phyloP scores from a whole-genome alignment of 371 early-diverging fungal species.

The Sanchytrium tribonematis region DNA sequence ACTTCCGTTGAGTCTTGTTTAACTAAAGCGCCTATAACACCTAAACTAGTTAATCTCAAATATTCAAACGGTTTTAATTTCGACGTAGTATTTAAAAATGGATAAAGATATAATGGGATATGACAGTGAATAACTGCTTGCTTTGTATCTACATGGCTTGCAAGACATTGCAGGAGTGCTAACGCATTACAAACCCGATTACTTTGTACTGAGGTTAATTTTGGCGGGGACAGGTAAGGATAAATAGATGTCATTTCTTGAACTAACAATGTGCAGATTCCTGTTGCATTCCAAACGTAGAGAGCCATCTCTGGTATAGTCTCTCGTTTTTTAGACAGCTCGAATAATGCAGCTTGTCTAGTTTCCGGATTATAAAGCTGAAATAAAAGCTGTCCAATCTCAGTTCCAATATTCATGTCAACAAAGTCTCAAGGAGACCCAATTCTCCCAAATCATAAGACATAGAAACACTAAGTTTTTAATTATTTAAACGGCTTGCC shows the following conservation, averaged over 20 bases:
- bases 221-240: slow-evolving; percentile 57
- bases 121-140: slow-evolving; percentile 55
- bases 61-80: slow-evolving; percentile 79
- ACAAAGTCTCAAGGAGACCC: too few species aligned
- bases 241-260: slow-evolving; percentile 84
- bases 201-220: slow-evolving; percentile 53
- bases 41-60: slow-evolving; percentile 62
- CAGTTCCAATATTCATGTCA: too few species aligned
- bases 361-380: background rate
- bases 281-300: slow-evolving; percentile 82
- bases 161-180: slow-evolving; percentile 79
- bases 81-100: slow-evolving; percentile 87
- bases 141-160: slow-evolving; percentile 71
- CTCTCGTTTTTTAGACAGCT: slow-evolving; percentile 73
- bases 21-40: slow-evolving; percentile 83
- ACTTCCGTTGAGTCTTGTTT: slow-evolving; percentile 86
- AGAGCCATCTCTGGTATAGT: slow-evolving; percentile 74
- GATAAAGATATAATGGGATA: slow-evolving; percentile 85
- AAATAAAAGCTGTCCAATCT: too few species aligned
- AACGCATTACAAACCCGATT: slow-evolving; percentile 87
- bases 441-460: too few species aligned
- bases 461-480: too few species aligned
- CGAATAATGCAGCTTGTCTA: slow-evolving; percentile 14
- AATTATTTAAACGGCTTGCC: too few species aligned
- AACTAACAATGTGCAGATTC: slow-evolving; percentile 64